Conservation (phyloP, 2,329 filamentous ascomycete genomes). For the Cladophialophora bantiana region DNA sequence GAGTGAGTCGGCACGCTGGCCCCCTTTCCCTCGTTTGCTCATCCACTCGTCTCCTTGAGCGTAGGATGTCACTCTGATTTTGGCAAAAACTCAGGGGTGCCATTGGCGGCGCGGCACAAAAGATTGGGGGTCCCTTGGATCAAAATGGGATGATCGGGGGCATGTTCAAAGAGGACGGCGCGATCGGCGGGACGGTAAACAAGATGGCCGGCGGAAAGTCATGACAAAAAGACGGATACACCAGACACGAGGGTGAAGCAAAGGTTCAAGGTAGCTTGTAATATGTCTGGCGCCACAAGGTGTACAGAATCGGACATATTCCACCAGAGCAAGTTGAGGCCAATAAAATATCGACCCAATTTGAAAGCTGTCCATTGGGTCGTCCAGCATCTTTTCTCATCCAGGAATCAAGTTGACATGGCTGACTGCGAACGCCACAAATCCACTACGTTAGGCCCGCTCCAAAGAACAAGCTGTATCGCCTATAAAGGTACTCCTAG, state of each 20-base stretch:
- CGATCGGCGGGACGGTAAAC: conserved; percentile 32
- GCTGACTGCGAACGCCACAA: no score
- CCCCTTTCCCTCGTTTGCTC: neutral
- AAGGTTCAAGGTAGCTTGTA: neutral
- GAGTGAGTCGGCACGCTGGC: conserved; percentile 12
- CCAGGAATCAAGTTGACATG: no score
- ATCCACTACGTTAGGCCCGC: no score
- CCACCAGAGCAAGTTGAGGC: neutral
- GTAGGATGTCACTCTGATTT: neutral
- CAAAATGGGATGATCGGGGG: conserved; percentile 22
- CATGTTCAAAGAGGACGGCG: conserved; percentile 20
- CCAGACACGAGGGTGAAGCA: neutral
- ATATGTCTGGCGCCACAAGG: neutral
- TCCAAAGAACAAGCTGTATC: no score
- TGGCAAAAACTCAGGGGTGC: conserved; percentile 4
- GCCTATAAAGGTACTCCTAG: no score
- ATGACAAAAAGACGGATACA: neutral
- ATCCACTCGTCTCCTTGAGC: neutral
- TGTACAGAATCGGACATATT: neutral
- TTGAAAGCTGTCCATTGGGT: no score
- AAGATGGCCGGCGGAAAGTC: conserved; percentile 23
- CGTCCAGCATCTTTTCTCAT: no score
- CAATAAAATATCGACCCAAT: neutral
- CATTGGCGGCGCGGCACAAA: conserved; percentile 27
- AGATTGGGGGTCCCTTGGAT: conserved; percentile 26